Conservation (phyloP, 1,139 yeast genomes). For the Yamadazyma pseudoaaseri region DNA sequence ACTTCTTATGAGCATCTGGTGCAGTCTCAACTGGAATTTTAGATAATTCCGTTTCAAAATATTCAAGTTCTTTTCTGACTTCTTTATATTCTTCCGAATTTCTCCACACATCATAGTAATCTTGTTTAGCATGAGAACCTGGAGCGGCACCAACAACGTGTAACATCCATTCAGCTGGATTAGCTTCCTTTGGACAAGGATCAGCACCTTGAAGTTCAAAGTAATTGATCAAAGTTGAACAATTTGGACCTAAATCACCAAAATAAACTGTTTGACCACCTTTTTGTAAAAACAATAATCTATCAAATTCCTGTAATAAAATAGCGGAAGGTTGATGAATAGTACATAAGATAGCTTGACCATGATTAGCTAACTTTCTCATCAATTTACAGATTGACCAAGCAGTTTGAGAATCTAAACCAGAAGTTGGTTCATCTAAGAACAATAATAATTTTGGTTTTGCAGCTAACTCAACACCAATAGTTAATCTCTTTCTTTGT, state of each 20-base stretch:
- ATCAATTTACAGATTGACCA: constrained; percentile 82
- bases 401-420: constrained; percentile 89
- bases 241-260: constrained; percentile 73
- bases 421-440: constrained; percentile 92
- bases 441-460: constrained; percentile 79
- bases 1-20: constrained; percentile 20
- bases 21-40: constrained; percentile 22
- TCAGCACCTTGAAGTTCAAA: constrained; percentile 71
- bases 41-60: constrained; percentile 25
- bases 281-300: constrained; percentile 65
- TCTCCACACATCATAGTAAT: constrained; percentile 32
- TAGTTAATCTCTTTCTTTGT: constrained; percentile 80
- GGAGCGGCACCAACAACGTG: constrained; percentile 48
- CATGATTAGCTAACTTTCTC: constrained; percentile 74
- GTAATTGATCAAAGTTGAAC: constrained; percentile 60
- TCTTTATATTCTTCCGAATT: constrained; percentile 24
- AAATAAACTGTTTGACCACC: constrained; percentile 82
- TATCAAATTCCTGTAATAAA: constrained; percentile 73
- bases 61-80: constrained; percentile 21
- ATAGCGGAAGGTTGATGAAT: constrained; percentile 85
- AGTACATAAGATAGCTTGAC: constrained; percentile 82
- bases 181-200: constrained; percentile 51
- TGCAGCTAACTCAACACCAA: constrained; percentile 86
- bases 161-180: constrained; percentile 55
- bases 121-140: constrained; percentile 31